Base-by-base conservation (phyloP, 306 rosid species). In the Comarum palustre region DNA sequence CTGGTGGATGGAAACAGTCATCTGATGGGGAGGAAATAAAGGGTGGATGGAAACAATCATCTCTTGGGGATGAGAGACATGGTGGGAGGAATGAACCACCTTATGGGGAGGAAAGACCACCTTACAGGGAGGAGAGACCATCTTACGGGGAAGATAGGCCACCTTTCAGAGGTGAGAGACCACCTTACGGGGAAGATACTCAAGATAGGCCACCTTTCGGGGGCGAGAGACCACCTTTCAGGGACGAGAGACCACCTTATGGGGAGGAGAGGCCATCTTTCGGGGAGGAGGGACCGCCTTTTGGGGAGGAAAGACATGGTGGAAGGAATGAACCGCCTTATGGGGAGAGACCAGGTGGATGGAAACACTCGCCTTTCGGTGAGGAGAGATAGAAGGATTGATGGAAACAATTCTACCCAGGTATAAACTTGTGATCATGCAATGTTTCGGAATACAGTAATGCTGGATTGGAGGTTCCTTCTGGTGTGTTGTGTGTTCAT, bases 301-400 rank as follows among this genome's bases (percentile, higher is more conserved):
- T 50, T 63, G 20, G 55, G 22, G 75, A 10, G 6, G 22, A 16
- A 0, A 60, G 66, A 13, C 38, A 34, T 34, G 38, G 38, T 34
- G 38, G 38, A 34, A 34, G 38, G 38, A 34, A 34, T 34, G 38
- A 34, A 47, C 55, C 74, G 5, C 55, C 74, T 57, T 25, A 11
- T 0, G 34, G 31, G 27, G 62, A 58, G 5, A 6, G 66, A 0
- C 66, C 66, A 2, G 60, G 93, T 31, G 96, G 96, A 51, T 86
- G 93, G 93, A 88, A 84, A 64, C 77, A 88, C 54, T 90, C 91
- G 11, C 6, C 72, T 9, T 74, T 63, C 63, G 39, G 50, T 22
- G 75, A 20, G 67, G 45, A 32, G 0, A 61, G 67, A 58, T 58
- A 58, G 38, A 11, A 9, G 31, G 24, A 27, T 29, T 38, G 11